phyloP scores from a whole-genome alignment of 225 moss, liverwort and hornwort species.

The Marchantia paleacea region DNA sequence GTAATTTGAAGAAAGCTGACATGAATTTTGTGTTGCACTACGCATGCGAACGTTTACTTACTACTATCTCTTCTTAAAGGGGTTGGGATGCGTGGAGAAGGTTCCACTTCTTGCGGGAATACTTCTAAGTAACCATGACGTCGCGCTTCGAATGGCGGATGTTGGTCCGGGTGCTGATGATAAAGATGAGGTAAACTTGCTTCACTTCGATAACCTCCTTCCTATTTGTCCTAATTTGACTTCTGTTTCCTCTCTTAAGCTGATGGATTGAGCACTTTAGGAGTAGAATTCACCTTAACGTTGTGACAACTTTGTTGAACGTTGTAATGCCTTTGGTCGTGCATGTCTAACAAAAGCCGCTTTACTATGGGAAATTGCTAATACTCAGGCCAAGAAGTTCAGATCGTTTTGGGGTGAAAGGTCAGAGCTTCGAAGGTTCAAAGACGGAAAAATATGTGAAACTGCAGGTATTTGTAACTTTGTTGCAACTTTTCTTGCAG shows the following conservation, averaged over 20 bases:
- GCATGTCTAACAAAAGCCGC: too few relatives aligned
- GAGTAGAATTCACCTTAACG: background rate
- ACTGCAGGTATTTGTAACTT: slow-evolving; percentile 57
- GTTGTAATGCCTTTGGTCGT: too few relatives aligned
- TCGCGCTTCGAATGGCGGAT: slow-evolving; percentile 86
- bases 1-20: background rate
- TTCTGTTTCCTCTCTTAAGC: too few relatives aligned
- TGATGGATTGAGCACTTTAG: background rate
- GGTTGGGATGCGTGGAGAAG: slow-evolving; percentile 44
- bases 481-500: background rate
- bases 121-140: slow-evolving; percentile 52
- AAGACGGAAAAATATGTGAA: slow-evolving; percentile 89
- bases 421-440: slow-evolving; percentile 85
- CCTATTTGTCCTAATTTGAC: background rate
- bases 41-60: background rate
- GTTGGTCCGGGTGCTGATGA: slow-evolving; percentile 88
- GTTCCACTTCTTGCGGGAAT: slow-evolving; percentile 62
- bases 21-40: background rate
- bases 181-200: slow-evolving; percentile 63
- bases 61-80: slow-evolving; percentile 16
- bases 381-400: slow-evolving; percentile 60
- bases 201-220: background rate
- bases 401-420: slow-evolving; percentile 87
- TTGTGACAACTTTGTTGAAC: too few relatives aligned
- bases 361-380: too few relatives aligned